Percentiles rank a stretch among this genome's conserved stretches.
Evolutionary conservation across 106 monocot species (phyloP).

Genomic region (Dactylorhiza incarnata): DNA sequence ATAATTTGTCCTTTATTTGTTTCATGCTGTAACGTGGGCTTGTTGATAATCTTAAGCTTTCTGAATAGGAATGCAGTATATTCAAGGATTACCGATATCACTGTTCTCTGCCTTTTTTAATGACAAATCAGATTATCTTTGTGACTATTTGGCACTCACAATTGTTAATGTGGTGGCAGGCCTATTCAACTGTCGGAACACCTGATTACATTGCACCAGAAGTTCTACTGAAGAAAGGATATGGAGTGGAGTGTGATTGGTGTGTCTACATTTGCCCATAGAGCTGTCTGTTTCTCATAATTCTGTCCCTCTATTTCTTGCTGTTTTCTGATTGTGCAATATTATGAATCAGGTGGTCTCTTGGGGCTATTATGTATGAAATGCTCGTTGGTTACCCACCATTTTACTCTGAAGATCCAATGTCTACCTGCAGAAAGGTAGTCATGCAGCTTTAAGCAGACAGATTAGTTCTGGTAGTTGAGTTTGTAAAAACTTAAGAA

Average conservation of each 20-base stretch:
- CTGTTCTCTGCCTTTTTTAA: not conserved
- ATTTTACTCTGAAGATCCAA: conserved; percentile 21
- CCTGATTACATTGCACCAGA: conserved; percentile 29
- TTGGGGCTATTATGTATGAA: conserved; percentile 21
- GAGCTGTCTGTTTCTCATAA: not conserved
- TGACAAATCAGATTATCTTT: not conserved
- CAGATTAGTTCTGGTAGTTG: not conserved
- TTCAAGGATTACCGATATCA: not conserved
- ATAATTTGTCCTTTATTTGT: not conserved
- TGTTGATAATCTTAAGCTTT: not conserved
- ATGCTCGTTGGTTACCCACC: conserved; percentile 25
- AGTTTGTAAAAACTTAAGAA: not conserved
- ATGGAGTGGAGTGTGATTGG: conserved; percentile 29
- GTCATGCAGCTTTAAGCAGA: not conserved
- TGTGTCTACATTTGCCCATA: not conserved
- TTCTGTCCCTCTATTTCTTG: not conserved
- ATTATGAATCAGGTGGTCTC: conserved; percentile 16
- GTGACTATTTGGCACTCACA: not conserved
- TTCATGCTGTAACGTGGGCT: not conserved
- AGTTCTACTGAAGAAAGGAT: conserved; percentile 25
- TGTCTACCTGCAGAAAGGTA: conserved; percentile 16
- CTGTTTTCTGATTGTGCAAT: not conserved
- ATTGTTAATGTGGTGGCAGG: conserved; percentile 7
- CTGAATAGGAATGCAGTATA: not conserved
- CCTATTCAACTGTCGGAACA: conserved; percentile 21